Conservation (phyloP, 1,139 yeast species). For the Maudiozyma humilis region DNA sequence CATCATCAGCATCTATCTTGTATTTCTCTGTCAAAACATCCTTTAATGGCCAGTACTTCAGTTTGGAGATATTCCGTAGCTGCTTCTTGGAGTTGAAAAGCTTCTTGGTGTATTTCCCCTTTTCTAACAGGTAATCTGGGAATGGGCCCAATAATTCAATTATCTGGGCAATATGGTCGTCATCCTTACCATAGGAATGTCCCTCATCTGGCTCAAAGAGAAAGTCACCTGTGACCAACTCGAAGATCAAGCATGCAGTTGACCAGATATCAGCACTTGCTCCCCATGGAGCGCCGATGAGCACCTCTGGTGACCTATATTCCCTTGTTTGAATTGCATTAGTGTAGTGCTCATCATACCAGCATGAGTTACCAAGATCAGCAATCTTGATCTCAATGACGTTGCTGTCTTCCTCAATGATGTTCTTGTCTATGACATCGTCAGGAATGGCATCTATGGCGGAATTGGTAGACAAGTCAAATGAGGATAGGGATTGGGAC, state of each 20-base stretch:
- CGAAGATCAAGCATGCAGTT: constrained; percentile 61
- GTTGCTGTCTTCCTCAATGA: constrained; percentile 12
- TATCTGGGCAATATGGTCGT: constrained; percentile 69
- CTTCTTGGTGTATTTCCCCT: constrained; percentile 45
- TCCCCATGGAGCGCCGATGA: constrained; percentile 60
- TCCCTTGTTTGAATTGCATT: constrained; percentile 71
- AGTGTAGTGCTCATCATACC: constrained; percentile 57
- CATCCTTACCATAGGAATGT: constrained; percentile 51
- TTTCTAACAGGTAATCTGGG: constrained; percentile 42
- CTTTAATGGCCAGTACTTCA: constrained; percentile 58
- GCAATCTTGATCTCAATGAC: constrained; percentile 53
- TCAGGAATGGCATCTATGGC: background rate
- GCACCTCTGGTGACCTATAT: constrained; percentile 63
- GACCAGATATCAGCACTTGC: constrained; percentile 74
- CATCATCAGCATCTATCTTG: constrained; percentile 42
- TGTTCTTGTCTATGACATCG: constrained; percentile 1
- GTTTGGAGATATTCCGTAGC: constrained; percentile 48
- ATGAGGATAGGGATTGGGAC: constrained; percentile 27
- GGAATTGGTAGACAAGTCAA: constrained; percentile 30
- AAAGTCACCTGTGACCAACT: constrained; percentile 67
- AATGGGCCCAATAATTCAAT: constrained; percentile 56
- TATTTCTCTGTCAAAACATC: constrained; percentile 57
- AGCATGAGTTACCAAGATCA: constrained; percentile 70
- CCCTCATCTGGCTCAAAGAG: constrained; percentile 55
- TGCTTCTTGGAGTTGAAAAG: constrained; percentile 48